Evolutionary conservation across 305 asterid genomes (phyloP), one percentile per base, ranked within the genome.

Genomic region (Nicotiana rustica): DNA sequence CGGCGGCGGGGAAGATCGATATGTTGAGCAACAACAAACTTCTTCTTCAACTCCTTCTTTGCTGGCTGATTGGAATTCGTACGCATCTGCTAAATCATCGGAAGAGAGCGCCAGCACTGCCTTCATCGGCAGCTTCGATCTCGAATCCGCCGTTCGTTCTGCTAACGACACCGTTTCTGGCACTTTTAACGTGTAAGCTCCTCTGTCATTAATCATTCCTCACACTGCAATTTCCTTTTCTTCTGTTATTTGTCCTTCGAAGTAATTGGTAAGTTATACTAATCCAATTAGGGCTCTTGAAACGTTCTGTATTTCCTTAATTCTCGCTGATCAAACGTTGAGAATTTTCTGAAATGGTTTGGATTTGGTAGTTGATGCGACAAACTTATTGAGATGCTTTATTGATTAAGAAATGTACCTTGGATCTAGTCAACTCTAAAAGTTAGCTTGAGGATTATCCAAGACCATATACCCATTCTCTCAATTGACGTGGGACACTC

Each of bases 161-260:
- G 97, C 97, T 67, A 93, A 93, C 88, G 95, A 92, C 86, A 91
- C 97, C 90, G 93, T 93, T 31, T 91, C 97, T 76, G 95, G 97
- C 87, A 89, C 97, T 62, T 93, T 93, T 87, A 89, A 82, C 65
- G 92, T 90, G 97, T 92, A 87, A 88, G 93, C 38, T 85, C 57
- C 81, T 84, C 83, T 67, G 35, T 76, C 67, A 47, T n/a, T 29
- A 47, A 38, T 33, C 38, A 44, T 18, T 0, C 3, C 55, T 61
- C 49, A 5, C 29, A 0, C 5, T 35, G 71, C 59, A 36, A 25
- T 60, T 61, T 79, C 77, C 33, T 41, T 41, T 69, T 69, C 41
- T 3, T 7, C 61, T 47, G 79, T 25, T 14, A 73, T 47, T 4
- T 44, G 5, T 44, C 3, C 3, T 44, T 21, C 49, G 14, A 47